These are phyloP conservation scores for Mucor saturninus DNA, from an alignment of 371 early-diverging fungal genomes.

Conservation along the genomic window DNA sequence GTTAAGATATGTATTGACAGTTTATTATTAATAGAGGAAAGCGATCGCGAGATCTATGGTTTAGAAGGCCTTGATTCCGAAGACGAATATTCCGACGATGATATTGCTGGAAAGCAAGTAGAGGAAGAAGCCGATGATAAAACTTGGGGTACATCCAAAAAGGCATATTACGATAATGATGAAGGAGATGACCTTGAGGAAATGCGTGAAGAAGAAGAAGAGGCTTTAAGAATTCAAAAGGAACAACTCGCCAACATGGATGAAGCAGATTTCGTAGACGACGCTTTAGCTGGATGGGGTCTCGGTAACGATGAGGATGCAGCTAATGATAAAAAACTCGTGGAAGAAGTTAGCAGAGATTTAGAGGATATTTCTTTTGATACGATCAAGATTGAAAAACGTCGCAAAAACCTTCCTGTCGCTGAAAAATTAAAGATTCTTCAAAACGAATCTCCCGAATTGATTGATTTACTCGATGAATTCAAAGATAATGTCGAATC, in stretches of 20 bases:
- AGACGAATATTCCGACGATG: slow-evolving; percentile 40
- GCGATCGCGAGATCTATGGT: slow-evolving; percentile 70
- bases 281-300: slow-evolving; percentile 54
- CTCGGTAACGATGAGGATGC: slow-evolving; percentile 35
- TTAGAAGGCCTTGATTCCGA: slow-evolving; percentile 58
- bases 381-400: slow-evolving; percentile 40
- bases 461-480: slow-evolving; percentile 77
- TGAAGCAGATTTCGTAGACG: slow-evolving; percentile 93
- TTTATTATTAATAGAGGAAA: slow-evolving; percentile 24
- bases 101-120: slow-evolving; percentile 50
- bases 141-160: slow-evolving; percentile 76
- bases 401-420: slow-evolving; percentile 62
- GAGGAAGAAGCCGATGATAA: slow-evolving; percentile 52
- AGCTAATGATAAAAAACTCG: slow-evolving; percentile 43
- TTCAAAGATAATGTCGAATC: slow-evolving; percentile 67
- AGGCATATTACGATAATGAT: slow-evolving; percentile 81
- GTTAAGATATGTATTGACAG: slow-evolving; percentile 6
- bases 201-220: slow-evolving; percentile 88
- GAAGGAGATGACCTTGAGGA: slow-evolving; percentile 76
- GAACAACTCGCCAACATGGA: slow-evolving; percentile 76
- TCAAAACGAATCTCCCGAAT: slow-evolving; percentile 82
- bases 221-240: slow-evolving; percentile 88
- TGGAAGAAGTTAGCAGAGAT: slow-evolving; percentile 64
- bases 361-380: slow-evolving; percentile 59
- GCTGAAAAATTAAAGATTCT: slow-evolving; percentile 74